Percentiles rank a stretch among this genome's conserved stretches.
phyloP scores from a whole-genome alignment of 1,139 yeast genomes.

The Diutina pseudorugosa region DNA sequence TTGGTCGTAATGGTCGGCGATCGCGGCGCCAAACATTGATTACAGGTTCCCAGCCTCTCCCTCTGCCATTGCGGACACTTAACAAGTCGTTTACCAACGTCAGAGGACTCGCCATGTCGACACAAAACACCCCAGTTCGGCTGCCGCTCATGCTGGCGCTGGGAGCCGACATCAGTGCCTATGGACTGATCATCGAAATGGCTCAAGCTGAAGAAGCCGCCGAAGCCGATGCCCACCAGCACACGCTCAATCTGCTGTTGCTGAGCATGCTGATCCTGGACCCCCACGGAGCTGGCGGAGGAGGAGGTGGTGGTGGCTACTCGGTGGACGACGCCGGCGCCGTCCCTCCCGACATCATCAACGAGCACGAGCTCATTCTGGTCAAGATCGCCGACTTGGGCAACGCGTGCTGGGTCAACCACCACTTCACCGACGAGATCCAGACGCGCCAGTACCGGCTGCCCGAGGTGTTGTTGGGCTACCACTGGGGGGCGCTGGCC shows the following conservation, averaged over 20 bases:
- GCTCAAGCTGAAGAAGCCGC: slow-evolving; percentile 1
- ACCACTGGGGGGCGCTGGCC: slow-evolving; percentile 39
- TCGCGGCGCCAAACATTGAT: slow-evolving; percentile 50
- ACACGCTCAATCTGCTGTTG: neutral
- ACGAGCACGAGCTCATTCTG: slow-evolving; percentile 35
- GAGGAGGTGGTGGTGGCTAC: neutral
- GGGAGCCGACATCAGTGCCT: slow-evolving; percentile 3
- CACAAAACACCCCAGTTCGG: slow-evolving; percentile 4
- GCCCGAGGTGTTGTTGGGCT: slow-evolving; percentile 36
- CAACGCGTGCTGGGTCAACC: slow-evolving; percentile 38
- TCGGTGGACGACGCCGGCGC: slow-evolving; percentile 1
- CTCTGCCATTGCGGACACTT: neutral
- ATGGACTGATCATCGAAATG: slow-evolving; percentile 4
- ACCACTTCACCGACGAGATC: slow-evolving; percentile 39
- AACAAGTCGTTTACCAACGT: slow-evolving; percentile 4
- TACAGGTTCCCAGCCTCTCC: slow-evolving; percentile 1
- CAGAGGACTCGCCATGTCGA: neutral
- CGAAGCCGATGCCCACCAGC: neutral
- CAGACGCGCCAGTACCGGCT: slow-evolving; percentile 38
- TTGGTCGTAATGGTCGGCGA: slow-evolving; percentile 38
- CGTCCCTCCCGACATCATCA: slow-evolving; percentile 13
- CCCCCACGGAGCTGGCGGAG: neutral
- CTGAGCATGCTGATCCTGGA: slow-evolving; percentile 4
- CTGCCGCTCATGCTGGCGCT: slow-evolving; percentile 4
- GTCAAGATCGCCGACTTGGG: slow-evolving; percentile 41